Evolutionary conservation across 2,329 filamentous ascomycete species (phyloP).

Genomic region (Rutstroemia sp.): DNA sequence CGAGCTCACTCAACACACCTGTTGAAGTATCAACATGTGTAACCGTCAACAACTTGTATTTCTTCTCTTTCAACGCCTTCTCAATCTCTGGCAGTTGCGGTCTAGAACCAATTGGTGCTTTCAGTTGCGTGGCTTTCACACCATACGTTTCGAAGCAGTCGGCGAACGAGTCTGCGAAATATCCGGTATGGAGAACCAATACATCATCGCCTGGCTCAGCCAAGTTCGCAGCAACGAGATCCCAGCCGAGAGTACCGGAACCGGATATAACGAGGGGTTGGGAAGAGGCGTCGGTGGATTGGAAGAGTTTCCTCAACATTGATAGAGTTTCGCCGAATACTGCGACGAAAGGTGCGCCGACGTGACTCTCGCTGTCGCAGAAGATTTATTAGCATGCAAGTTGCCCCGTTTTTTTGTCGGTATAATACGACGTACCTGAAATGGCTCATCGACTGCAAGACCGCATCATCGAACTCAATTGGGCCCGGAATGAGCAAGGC

Average conservation of each 20-base stretch:
- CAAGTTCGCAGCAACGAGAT: conserved; percentile 89
- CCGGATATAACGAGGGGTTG: conserved; percentile 93
- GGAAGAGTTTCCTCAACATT: conserved; percentile 88
- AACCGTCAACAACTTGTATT: conserved; percentile 89
- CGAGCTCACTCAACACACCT: conserved; percentile 86
- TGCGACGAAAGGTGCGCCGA: conserved; percentile 80
- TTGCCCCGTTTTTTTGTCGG: too few relatives aligned
- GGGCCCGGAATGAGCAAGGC: conserved; percentile 93
- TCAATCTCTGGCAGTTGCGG: conserved; percentile 85
- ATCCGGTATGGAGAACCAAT: conserved; percentile 89
- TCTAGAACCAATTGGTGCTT: conserved; percentile 78
- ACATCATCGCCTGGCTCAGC: conserved; percentile 84
- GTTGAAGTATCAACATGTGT: conserved; percentile 98
- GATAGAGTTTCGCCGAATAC: conserved; percentile 84
- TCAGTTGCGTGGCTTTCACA: conserved; percentile 81
- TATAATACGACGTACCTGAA: conserved; percentile 57
- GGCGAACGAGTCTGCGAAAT: conserved; percentile 93
- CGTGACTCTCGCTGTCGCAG: conserved; percentile 74
- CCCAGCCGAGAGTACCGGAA: conserved; percentile 94
- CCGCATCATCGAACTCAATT: conserved; percentile 97
- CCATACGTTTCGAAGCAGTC: conserved; percentile 90
- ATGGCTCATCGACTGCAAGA: conserved; percentile 90
- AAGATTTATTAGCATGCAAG: neutral
- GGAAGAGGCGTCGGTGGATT: conserved; percentile 71
- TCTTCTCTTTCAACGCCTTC: conserved; percentile 78